Base-by-base conservation (phyloP, 176 grass and related monocot genomes). In the Musa schizocarpa region DNA sequence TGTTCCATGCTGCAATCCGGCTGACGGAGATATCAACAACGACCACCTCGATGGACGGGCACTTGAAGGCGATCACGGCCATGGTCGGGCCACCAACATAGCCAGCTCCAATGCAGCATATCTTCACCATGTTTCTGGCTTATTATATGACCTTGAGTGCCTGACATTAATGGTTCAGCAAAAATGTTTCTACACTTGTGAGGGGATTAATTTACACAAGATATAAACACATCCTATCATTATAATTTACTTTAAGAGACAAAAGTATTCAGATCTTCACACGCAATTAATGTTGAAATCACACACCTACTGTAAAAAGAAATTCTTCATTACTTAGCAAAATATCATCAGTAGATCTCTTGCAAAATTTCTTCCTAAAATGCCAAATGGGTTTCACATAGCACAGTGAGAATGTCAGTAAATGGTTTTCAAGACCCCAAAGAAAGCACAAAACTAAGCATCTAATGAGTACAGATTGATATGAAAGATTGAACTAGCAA, bases 1-100 rank as follows among this genome's bases (percentile, higher is more conserved):
- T 65, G 22, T 65, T 65, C 63, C 63, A 65, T 65, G 63, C 63
- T 23, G 63, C 22, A 24, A 65, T 65, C n/a, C 63, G 17, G 63
- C 63, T 65, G 10, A 12, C 63, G 11, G 63, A 65, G 21, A 65
- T 26, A 65, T 65, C 63, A 26, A 65, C 63, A 2, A 65, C 63
- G 4, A 65, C 63, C 63, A 65, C 63, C 22, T 65, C 22, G 11
- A 65, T 65, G 17, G 63, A 65, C 4, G 63, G 63, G 63, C 63
- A 65, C 9, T 65, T 65, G 63, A 65, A 20, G 22, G 63, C 63
- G 26, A 65, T 65, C 63, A 65, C 63, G 11, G 63, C 63, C 63
- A 65, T 65, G 63, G 63, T 65, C 1, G 62, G 62, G n/a, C 62
- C 62, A 25, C 62, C 62, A 9, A 64, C 62, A 64, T 64, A 64